phyloP scores from a whole-genome alignment of 2,329 filamentous ascomycete species.

The Xenoacremonium recifei region DNA sequence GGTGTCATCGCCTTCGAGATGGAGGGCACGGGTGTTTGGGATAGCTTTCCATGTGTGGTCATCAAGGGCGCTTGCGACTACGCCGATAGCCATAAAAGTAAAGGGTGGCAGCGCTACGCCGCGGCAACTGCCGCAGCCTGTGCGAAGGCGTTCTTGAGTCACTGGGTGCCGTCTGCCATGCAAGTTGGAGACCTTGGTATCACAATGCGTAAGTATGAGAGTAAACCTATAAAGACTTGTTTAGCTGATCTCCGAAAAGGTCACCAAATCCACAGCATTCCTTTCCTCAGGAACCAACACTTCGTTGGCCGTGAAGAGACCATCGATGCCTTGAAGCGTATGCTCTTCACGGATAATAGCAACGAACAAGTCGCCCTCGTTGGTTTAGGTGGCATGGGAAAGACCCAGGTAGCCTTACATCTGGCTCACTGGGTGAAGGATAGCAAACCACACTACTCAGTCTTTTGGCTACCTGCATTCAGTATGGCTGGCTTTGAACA shows the following conservation, averaged over 20 bases:
- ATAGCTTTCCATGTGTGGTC: constrained; percentile 31
- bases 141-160: constrained; percentile 7
- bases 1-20: constrained; percentile 33
- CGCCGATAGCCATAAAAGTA: constrained; percentile 36
- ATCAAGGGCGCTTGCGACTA: constrained; percentile 39
- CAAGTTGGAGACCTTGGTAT: too few species aligned
- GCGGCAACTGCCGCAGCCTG: constrained; percentile 13
- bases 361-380: background rate
- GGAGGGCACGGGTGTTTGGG: constrained; percentile 33
- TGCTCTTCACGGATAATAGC: background rate
- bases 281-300: constrained; percentile 22
- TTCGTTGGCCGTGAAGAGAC: constrained; percentile 1
- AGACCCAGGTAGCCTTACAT: constrained; percentile 1
- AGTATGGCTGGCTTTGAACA: constrained; percentile 38
- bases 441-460: constrained; percentile 26
- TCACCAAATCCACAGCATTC: background rate
- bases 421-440: background rate
- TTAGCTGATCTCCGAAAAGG: too few species aligned
- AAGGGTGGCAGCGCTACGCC: constrained; percentile 13
- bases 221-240: too few species aligned
- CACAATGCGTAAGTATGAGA: too few species aligned
- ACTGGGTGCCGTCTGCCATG: constrained; percentile 27
- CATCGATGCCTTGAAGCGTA: background rate
- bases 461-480: constrained; percentile 44
- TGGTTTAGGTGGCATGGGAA: constrained; percentile 1